A percentile compares a stretch with the other conserved stretches of the same genome.
These are phyloP conservation scores for Lycium ferocissimum DNA, from an alignment of 257 asterid genomes.

Conservation along the genomic window DNA sequence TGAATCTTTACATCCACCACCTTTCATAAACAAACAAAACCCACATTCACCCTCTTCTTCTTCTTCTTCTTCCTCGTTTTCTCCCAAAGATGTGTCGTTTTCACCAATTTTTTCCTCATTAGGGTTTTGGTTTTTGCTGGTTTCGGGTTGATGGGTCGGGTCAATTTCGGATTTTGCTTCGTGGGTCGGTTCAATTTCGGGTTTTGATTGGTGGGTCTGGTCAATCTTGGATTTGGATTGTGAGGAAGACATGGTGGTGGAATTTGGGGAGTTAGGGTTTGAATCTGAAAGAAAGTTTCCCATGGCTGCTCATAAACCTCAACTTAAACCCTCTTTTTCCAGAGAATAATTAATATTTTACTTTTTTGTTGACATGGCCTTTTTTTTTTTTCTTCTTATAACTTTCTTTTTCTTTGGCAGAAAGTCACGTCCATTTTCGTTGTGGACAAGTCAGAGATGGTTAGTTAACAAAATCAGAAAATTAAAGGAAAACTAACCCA, in stretches of 20 bases:
- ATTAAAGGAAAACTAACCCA: no score
- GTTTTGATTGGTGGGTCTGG: slow-evolving; percentile 29
- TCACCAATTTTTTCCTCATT: slow-evolving; percentile 25
- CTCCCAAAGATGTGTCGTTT: slow-evolving; percentile 17
- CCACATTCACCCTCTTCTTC: slow-evolving; percentile 82
- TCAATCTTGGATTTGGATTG: slow-evolving; percentile 29
- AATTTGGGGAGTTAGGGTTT: slow-evolving; percentile 39
- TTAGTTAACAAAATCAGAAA: background rate
- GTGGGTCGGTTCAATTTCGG: slow-evolving; percentile 27
- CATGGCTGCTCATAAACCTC: slow-evolving; percentile 53
- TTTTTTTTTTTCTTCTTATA: background rate
- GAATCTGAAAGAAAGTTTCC: slow-evolving; percentile 47
- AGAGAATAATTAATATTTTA: background rate
- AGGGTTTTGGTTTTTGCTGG: background rate
- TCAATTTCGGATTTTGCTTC: slow-evolving; percentile 33
- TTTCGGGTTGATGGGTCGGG: slow-evolving; percentile 37
- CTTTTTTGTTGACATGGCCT: background rate
- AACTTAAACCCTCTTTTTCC: slow-evolving; percentile 51
- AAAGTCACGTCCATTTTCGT: background rate
- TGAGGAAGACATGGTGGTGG: slow-evolving; percentile 52
- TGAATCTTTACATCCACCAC: slow-evolving; percentile 72
- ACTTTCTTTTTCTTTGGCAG: background rate
- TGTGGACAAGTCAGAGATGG: slow-evolving; percentile 7
- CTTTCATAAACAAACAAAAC: slow-evolving; percentile 86
- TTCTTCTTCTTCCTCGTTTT: slow-evolving; percentile 49